Percentiles rank a stretch among this genome's conserved stretches.
Evolutionary conservation across 352 stramenopile species (phyloP).

Genomic region (Pythium brachiatum): DNA sequence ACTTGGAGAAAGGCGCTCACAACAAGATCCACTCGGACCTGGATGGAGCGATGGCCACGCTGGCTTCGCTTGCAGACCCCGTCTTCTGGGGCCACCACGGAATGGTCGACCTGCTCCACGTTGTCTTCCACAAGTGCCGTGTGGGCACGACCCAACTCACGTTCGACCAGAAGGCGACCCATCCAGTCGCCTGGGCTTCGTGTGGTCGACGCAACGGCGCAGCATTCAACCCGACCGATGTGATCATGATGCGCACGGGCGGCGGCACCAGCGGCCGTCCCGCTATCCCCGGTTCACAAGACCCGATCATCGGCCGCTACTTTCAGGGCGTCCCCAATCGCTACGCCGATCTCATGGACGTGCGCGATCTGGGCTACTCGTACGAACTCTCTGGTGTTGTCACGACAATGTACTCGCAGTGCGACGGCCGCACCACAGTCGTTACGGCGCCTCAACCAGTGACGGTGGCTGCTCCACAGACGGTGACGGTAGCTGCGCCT

Average conservation of each 20-base stretch:
- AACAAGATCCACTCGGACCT: constrained; percentile 60
- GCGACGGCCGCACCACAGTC: constrained; percentile 1
- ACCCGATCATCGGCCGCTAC: constrained; percentile 18
- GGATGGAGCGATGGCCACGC: constrained; percentile 41
- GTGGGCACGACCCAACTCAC: constrained; percentile 40
- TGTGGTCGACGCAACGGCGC: constrained; percentile 37
- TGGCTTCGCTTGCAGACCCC: constrained; percentile 48
- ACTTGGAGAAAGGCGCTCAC: constrained; percentile 47
- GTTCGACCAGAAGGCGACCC: constrained; percentile 44
- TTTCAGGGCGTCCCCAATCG: constrained; percentile 21
- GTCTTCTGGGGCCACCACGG: constrained; percentile 72
- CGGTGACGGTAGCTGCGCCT: not conserved
- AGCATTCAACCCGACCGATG: constrained; percentile 41
- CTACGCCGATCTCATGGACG: constrained; percentile 25
- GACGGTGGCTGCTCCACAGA: not conserved
- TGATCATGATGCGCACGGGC: constrained; percentile 43
- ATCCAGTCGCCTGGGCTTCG: constrained; percentile 41
- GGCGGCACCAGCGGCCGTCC: constrained; percentile 13
- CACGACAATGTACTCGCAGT: constrained; percentile 25
- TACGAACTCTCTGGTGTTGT: constrained; percentile 30
- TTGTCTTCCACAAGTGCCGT: constrained; percentile 68
- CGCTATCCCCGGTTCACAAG: constrained; percentile 11
- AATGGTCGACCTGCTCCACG: constrained; percentile 61
- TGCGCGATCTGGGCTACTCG: constrained; percentile 27
- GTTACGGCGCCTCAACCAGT: not conserved